Evolutionary conservation across 2,329 filamentous ascomycete species (phyloP).

Genomic region (Albifimbria verrucaria): DNA sequence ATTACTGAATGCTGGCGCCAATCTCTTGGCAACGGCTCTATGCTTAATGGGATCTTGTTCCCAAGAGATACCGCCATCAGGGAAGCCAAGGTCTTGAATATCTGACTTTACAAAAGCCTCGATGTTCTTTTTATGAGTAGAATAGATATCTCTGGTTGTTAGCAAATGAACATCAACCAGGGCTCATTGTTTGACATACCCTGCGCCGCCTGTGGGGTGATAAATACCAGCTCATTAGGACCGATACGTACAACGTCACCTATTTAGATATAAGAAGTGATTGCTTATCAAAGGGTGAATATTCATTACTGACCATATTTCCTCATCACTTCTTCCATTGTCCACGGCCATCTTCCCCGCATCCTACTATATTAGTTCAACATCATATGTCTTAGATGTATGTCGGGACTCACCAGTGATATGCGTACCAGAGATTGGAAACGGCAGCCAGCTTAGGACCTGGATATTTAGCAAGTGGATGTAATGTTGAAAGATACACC

Average conservation of each 20-base stretch:
- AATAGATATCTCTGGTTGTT: conserved; percentile 5
- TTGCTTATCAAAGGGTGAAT: no score
- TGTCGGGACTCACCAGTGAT: not conserved
- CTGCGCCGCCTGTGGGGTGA: not conserved
- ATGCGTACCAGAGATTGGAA: not conserved
- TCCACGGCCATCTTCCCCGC: not conserved
- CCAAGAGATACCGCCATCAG: not conserved
- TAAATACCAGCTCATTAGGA: not conserved
- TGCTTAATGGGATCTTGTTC: conserved; percentile 2
- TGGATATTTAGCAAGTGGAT: not conserved
- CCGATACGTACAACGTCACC: not conserved
- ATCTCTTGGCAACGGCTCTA: conserved; percentile 1
- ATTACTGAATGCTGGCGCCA: conserved; percentile 3
- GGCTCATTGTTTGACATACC: no score
- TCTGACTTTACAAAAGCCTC: conserved; percentile 1
- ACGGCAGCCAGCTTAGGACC: not conserved
- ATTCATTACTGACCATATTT: no score
- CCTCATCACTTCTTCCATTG: not conserved
- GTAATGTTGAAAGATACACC: no score
- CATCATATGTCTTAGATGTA: no score
- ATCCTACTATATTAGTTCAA: not conserved
- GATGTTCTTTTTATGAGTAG: conserved; percentile 1
- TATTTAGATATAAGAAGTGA: no score
- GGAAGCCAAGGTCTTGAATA: not conserved
- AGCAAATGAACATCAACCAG: no score